These are phyloP conservation scores for Inga laurina DNA, from an alignment of 306 rosid species.

Conservation along the genomic window DNA sequence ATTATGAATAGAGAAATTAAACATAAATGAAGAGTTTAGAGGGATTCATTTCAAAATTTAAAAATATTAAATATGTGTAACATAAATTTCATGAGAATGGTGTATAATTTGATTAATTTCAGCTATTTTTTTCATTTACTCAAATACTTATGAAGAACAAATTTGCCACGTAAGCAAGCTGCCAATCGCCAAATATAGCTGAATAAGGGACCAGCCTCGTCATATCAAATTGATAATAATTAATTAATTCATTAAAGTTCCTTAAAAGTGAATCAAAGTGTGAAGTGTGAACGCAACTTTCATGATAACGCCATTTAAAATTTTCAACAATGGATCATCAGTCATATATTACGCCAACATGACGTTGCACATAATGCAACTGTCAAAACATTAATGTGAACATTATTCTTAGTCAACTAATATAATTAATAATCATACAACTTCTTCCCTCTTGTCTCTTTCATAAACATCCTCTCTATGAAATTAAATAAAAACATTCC, in stretches of 20 bases:
- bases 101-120: too few species aligned
- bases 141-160: too few species aligned
- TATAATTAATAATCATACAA: neutral
- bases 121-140: too few species aligned
- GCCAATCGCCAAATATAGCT: neutral
- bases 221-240: neutral
- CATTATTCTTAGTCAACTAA: neutral
- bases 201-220: neutral
- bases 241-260: neutral
- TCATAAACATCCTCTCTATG: too few species aligned
- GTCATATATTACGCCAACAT: neutral
- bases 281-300: neutral
- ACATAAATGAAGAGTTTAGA: too few species aligned
- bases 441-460: too few species aligned
- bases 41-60: too few species aligned
- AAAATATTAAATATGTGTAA: too few species aligned
- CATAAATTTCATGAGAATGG: too few species aligned
- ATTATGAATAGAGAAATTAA: too few species aligned
- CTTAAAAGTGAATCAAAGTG: neutral
- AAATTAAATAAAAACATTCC: too few species aligned
- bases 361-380: neutral
- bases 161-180: neutral
- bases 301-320: neutral
- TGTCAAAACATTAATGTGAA: neutral
- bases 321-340: too few species aligned